Evolutionary conservation across 164 flowering plant species (phyloP).

Genomic region (Euptelea pleiosperma): DNA sequence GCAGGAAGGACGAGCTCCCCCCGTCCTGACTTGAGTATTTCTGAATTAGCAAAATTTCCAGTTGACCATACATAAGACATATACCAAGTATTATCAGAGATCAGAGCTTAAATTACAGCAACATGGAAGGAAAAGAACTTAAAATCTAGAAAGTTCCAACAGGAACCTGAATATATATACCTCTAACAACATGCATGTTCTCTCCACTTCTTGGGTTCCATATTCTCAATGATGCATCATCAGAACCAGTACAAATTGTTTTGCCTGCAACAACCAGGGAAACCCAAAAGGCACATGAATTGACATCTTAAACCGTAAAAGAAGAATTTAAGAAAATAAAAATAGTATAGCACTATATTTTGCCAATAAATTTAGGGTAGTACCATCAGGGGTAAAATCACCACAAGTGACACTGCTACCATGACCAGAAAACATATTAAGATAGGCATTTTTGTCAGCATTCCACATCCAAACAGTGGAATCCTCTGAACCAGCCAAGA

Average conservation of each 20-base stretch:
- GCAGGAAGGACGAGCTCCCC: too few species aligned
- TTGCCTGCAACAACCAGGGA: conserved; percentile 48
- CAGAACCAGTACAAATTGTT: conserved; percentile 81
- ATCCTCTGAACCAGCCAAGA: conserved; percentile 93
- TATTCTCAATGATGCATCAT: conserved; percentile 77
- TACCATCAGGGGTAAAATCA: conserved; percentile 98
- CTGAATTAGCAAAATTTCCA: too few species aligned
- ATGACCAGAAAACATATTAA: conserved; percentile 74
- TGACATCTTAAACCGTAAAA: not conserved
- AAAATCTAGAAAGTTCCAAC: not conserved
- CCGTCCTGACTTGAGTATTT: too few species aligned
- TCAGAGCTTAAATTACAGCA: not conserved
- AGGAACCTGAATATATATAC: conserved; percentile 42
- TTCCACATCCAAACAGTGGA: conserved; percentile 90
- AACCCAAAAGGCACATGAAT: not conserved
- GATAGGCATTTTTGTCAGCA: conserved; percentile 65
- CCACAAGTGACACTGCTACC: conserved; percentile 78
- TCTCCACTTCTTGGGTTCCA: conserved; percentile 91
- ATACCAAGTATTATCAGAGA: too few species aligned
- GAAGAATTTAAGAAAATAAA: conserved; percentile 3
- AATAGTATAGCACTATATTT: not conserved
- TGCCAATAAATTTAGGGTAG: not conserved
- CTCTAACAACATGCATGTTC: conserved; percentile 62
- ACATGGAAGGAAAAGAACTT: not conserved
- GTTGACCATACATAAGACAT: too few species aligned